Percentiles rank a stretch among this genome's conserved stretches.
Evolutionary conservation across 2,329 filamentous ascomycete species (phyloP).

Genomic region (Pseudogymnoascus sp.): DNA sequence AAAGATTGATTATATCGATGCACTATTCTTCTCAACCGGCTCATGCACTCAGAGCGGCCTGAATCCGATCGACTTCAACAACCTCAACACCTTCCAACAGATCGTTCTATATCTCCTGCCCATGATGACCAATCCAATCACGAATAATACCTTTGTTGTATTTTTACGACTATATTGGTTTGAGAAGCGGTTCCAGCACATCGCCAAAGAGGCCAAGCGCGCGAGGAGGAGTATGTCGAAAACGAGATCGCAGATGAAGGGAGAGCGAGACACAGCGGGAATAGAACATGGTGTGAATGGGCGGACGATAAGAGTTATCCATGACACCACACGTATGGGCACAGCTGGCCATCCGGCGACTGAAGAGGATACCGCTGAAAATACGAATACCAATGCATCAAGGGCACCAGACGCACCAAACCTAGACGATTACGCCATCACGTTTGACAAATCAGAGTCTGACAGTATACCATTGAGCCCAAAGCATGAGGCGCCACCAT

Average conservation of each 20-base stretch:
- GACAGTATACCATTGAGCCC: background rate
- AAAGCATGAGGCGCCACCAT: background rate
- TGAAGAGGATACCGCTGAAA: background rate
- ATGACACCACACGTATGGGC: slow-evolving; percentile 39
- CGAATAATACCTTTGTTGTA: slow-evolving; percentile 79
- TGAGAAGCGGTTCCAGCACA: slow-evolving; percentile 85
- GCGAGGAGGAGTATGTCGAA: slow-evolving; percentile 58
- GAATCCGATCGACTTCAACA: slow-evolving; percentile 70
- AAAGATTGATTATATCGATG: slow-evolving; percentile 72
- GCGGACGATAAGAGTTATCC: slow-evolving; percentile 60
- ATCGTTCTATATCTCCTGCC: slow-evolving; percentile 64
- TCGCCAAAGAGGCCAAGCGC: slow-evolving; percentile 66
- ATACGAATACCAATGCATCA: background rate
- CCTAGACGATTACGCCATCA: slow-evolving; percentile 5
- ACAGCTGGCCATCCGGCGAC: background rate
- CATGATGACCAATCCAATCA: slow-evolving; percentile 75
- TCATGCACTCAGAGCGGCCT: slow-evolving; percentile 87
- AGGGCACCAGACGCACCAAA: background rate
- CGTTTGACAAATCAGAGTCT: slow-evolving; percentile 9
- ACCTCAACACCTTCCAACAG: slow-evolving; percentile 66
- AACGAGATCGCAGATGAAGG: slow-evolving; percentile 41
- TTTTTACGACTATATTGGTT: slow-evolving; percentile 96
- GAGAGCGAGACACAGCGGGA: slow-evolving; percentile 35
- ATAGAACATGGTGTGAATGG: slow-evolving; percentile 57
- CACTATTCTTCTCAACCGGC: slow-evolving; percentile 81